These are phyloP conservation scores for Chytridiales sp. DNA, from an alignment of 371 early-diverging fungal species.

Conservation along the genomic window DNA sequence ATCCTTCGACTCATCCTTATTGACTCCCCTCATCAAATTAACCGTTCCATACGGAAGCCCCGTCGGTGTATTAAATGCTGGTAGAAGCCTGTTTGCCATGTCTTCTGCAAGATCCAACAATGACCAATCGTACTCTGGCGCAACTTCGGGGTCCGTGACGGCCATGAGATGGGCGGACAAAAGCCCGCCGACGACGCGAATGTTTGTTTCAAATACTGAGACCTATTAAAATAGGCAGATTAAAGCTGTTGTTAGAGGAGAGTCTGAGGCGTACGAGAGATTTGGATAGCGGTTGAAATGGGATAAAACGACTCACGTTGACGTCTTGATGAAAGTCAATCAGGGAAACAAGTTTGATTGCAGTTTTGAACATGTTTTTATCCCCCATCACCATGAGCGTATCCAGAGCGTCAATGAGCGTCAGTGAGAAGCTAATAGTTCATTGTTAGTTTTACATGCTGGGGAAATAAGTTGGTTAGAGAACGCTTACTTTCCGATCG, in stretches of 20 bases:
- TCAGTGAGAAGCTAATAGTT: constrained; percentile 26
- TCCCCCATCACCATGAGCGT: constrained; percentile 30
- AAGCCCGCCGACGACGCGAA: constrained; percentile 32
- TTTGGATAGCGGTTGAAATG: too few relatives aligned
- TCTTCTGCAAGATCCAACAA: constrained; percentile 26
- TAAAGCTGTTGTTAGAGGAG: too few relatives aligned
- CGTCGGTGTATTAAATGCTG: constrained; percentile 36
- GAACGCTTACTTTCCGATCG: constrained; percentile 26
- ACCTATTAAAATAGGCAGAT: too few relatives aligned
- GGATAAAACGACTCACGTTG: too few relatives aligned
- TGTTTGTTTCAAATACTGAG: constrained; percentile 41
- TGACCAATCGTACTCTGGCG: constrained; percentile 16
- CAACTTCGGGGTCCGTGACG: constrained; percentile 6
- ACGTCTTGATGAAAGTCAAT: constrained; percentile 28
- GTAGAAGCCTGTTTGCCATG: constrained; percentile 20
- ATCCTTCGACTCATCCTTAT: constrained; percentile 22
- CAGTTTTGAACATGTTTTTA: constrained; percentile 4
- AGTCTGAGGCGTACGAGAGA: too few relatives aligned
- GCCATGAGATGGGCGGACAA: constrained; percentile 30
- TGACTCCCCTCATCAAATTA: constrained; percentile 25
- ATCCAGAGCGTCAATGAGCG: constrained; percentile 31
- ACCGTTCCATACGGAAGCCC: constrained; percentile 36
- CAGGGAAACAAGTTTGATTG: constrained; percentile 10
- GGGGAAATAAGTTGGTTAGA: neutral
- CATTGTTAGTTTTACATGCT: neutral